Percentiles rank a stretch among this genome's conserved stretches.
phyloP scores from a whole-genome alignment of 75 land plant genomes.

The Pinus tabuliformis region DNA sequence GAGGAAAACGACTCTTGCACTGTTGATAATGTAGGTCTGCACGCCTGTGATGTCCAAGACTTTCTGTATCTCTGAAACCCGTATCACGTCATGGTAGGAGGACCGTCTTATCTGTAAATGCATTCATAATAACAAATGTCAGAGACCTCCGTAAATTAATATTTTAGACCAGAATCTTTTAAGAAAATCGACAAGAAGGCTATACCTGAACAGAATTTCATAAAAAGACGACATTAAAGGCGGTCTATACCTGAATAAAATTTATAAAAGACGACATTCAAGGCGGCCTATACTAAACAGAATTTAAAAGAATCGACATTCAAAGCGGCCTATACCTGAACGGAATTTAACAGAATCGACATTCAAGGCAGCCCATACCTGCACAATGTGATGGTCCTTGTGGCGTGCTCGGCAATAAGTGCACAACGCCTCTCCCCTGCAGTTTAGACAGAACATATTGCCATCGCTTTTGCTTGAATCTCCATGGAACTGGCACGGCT shows the following conservation, averaged over 20 bases:
- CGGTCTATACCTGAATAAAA: too few species aligned
- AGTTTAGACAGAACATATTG: slow-evolving; percentile 73
- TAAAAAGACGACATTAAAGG: background rate
- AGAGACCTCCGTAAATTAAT: background rate
- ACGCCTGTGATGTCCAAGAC: slow-evolving; percentile 54
- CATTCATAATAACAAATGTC: too few species aligned
- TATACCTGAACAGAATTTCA: background rate
- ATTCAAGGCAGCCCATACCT: slow-evolving; percentile 21
- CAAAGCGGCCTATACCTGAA: background rate
- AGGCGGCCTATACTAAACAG: slow-evolving; percentile 10
- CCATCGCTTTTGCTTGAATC: slow-evolving; percentile 63
- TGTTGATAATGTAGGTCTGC: slow-evolving; percentile 78
- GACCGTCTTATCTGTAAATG: slow-evolving; percentile 62
- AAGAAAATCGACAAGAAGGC: background rate
- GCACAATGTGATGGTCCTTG: slow-evolving; percentile 62
- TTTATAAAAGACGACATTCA: too few species aligned
- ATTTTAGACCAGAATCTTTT: background rate
- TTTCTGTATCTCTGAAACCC: slow-evolving; percentile 71
- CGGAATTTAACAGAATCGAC: too few species aligned
- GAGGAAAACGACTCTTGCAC: slow-evolving; percentile 77
- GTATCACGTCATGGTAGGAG: slow-evolving; percentile 71
- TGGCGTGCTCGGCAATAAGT: slow-evolving; percentile 49
- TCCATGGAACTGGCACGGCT: slow-evolving; percentile 41
- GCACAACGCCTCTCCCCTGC: slow-evolving; percentile 58
- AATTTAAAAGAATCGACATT: background rate